Conservation (phyloP, 1,139 yeast species). For the Taphrina pruni region DNA sequence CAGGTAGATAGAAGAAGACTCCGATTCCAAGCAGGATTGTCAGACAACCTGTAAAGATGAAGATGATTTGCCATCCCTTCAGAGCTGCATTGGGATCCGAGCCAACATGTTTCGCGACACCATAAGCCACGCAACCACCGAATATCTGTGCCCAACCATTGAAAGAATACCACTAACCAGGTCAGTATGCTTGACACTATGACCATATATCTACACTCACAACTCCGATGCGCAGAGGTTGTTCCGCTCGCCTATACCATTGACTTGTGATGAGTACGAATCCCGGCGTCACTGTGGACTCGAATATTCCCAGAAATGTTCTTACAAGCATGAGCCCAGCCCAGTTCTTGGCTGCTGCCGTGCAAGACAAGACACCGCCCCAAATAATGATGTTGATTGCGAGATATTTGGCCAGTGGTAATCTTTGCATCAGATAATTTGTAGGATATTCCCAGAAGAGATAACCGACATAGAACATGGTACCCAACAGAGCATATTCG, state of each 20-base stretch:
- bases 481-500: slow-evolving; percentile 63
- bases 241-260: slow-evolving; percentile 60
- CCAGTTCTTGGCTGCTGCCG: slow-evolving; percentile 59
- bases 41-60: slow-evolving; percentile 57
- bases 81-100: slow-evolving; percentile 42
- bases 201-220: neutral
- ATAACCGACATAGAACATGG: slow-evolving; percentile 62
- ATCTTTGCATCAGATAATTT: slow-evolving; percentile 59
- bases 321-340: slow-evolving; percentile 60
- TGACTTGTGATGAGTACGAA: slow-evolving; percentile 61
- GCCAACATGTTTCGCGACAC: slow-evolving; percentile 57
- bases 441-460: slow-evolving; percentile 63
- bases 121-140: slow-evolving; percentile 52
- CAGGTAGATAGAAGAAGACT: slow-evolving; percentile 59
- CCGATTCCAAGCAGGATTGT: slow-evolving; percentile 61
- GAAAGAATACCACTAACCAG: slow-evolving; percentile 53
- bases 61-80: slow-evolving; percentile 57
- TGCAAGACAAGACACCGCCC: slow-evolving; percentile 59
- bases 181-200: neutral
- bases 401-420: slow-evolving; percentile 62
- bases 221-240: slow-evolving; percentile 60
- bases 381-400: slow-evolving; percentile 58
- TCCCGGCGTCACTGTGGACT: slow-evolving; percentile 63
- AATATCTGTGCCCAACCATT: slow-evolving; percentile 57
- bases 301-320: slow-evolving; percentile 62